phyloP scores from a whole-genome alignment of 2,329 filamentous ascomycete genomes.

The Dactylellina cionopaga region DNA sequence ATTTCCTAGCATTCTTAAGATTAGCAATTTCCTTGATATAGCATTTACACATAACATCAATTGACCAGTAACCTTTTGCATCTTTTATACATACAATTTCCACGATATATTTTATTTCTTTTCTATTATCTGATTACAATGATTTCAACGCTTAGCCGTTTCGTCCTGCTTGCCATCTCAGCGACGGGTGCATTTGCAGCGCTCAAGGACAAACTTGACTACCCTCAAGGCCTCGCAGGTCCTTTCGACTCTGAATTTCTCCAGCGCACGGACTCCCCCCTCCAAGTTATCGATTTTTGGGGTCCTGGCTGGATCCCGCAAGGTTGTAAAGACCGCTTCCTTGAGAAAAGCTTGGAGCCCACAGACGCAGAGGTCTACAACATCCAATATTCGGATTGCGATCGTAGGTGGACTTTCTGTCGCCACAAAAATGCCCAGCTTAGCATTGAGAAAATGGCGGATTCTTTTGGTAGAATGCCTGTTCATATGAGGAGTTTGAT shows the following conservation, averaged over 20 bases:
- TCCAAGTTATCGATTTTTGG: slow-evolving; percentile 32
- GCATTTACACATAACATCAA: too few species aligned
- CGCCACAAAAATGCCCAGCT: slow-evolving; percentile 51
- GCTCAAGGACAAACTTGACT: slow-evolving; percentile 26
- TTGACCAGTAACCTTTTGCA: too few species aligned
- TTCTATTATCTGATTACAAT: background rate
- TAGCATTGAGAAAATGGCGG: slow-evolving; percentile 46
- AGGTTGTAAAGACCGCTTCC: slow-evolving; percentile 45
- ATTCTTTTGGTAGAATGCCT: slow-evolving; percentile 48
- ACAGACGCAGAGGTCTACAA: slow-evolving; percentile 46
- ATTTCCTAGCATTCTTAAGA: too few species aligned
- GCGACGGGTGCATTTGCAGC: background rate
- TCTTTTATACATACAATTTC: background rate
- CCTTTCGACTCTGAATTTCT: slow-evolving; percentile 23
- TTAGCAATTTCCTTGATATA: too few species aligned
- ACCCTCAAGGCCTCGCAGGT: slow-evolving; percentile 34
- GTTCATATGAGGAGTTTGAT: slow-evolving; percentile 52
- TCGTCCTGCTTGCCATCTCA: background rate
- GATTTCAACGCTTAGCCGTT: background rate
- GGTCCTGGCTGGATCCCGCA: slow-evolving; percentile 44
- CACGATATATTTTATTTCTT: background rate
- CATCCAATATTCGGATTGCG: slow-evolving; percentile 50
- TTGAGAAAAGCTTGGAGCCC: slow-evolving; percentile 15
- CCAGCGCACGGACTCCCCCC: slow-evolving; percentile 2
- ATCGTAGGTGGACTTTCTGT: slow-evolving; percentile 45